These are phyloP conservation scores for Fusarium sp. DNA, from an alignment of 2,329 filamentous ascomycete species.

Conservation along the genomic window DNA sequence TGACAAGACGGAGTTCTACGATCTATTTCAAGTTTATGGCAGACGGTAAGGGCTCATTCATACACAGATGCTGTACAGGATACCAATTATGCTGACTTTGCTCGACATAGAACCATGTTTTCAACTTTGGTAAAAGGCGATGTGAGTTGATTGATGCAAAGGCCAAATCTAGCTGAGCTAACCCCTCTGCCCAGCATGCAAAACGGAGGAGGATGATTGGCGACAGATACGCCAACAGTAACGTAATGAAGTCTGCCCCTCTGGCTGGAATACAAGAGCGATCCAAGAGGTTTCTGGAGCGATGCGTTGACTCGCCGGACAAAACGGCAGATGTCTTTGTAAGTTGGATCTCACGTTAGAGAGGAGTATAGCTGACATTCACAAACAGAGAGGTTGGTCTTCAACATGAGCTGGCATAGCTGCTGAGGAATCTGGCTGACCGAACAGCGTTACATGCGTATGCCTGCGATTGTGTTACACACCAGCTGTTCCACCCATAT, in stretches of 20 bases:
- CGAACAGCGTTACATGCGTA: conserved; percentile 69
- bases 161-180: not conserved
- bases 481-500: conserved; percentile 77
- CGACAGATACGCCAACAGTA: conserved; percentile 77
- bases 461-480: conserved; percentile 76
- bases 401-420: not conserved
- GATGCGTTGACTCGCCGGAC: conserved; percentile 61
- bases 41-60: conserved; percentile 59
- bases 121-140: conserved; percentile 67
- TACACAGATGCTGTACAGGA: not conserved
- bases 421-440: conserved; percentile 33
- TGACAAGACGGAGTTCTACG: conserved; percentile 75
- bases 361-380: conserved; percentile 22
- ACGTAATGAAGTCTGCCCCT: conserved; percentile 69
- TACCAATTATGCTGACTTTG: conserved; percentile 9
- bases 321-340: conserved; percentile 73
- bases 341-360: conserved; percentile 38
- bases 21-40: conserved; percentile 70
- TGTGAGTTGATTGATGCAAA: conserved; percentile 53
- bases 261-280: conserved; percentile 70
- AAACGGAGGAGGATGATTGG: conserved; percentile 73
- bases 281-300: conserved; percentile 66
- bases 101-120: conserved; percentile 67
- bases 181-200: conserved; percentile 63
- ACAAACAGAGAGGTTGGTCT: conserved; percentile 50